phyloP scores from a whole-genome alignment of 139 green algal genomes.

The Tetradesmus lagerheimii region DNA sequence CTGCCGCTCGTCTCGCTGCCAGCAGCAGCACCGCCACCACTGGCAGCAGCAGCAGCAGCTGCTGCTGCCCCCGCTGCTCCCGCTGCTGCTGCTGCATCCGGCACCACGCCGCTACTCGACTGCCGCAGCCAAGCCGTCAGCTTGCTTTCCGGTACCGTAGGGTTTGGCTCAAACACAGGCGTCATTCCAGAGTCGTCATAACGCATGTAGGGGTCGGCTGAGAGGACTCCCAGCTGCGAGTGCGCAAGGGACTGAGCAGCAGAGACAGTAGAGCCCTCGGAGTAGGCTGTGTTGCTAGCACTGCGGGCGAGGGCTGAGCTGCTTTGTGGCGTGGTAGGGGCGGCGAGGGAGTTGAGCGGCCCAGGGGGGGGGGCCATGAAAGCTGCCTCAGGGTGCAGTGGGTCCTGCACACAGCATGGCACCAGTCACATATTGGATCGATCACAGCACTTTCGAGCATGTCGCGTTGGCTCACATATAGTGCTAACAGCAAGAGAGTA shows the following conservation, averaged over 20 bases:
- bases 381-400: no score
- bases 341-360: neutral
- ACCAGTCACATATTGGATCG: no score
- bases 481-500: no score
- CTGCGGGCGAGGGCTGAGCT: neutral
- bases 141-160: neutral
- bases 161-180: constrained; percentile 21
- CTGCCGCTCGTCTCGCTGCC: neutral
- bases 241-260: neutral
- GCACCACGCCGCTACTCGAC: neutral
- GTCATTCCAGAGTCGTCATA: neutral
- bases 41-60: no score
- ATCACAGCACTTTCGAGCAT: no score
- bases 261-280: neutral
- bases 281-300: neutral
- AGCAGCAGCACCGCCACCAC: neutral
- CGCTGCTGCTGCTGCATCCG: neutral
- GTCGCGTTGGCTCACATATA: no score
- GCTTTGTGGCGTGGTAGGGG: neutral
- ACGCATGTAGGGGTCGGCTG: no score
- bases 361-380: no score
- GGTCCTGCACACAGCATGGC: no score
- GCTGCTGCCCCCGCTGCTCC: neutral
- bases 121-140: neutral
- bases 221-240: no score